Evolutionary conservation across 2,329 filamentous ascomycete species (phyloP).

Genomic region (Macrophomina tecta): DNA sequence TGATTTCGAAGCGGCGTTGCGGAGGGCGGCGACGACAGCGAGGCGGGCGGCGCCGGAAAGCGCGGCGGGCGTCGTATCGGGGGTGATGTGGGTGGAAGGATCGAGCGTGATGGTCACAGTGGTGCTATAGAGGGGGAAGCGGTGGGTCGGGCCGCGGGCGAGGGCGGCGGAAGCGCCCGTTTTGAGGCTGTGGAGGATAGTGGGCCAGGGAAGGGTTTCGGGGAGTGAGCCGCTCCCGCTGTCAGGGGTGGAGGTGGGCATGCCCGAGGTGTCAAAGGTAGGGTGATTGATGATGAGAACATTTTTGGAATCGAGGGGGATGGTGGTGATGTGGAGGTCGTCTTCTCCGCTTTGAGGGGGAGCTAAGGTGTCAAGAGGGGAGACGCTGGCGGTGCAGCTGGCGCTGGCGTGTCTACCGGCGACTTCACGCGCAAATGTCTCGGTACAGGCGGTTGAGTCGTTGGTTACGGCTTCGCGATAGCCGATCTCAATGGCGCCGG

Average conservation of each 20-base stretch:
- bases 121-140: conserved; percentile 79
- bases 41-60: conserved; percentile 69
- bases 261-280: conserved; percentile 50
- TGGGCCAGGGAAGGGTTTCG: conserved; percentile 57
- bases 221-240: conserved; percentile 55
- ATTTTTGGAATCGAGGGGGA: conserved; percentile 57
- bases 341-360: conserved; percentile 35
- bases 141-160: conserved; percentile 80
- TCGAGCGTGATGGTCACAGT: conserved; percentile 74
- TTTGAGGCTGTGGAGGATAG: conserved; percentile 63
- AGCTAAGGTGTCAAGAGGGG: conserved; percentile 58
- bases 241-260: conserved; percentile 46
- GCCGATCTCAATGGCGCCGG: conserved; percentile 92
- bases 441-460: conserved; percentile 62
- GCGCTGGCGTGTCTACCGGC: conserved; percentile 81
- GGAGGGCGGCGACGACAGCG: conserved; percentile 71
- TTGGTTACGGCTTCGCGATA: conserved; percentile 83
- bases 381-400: conserved; percentile 71
- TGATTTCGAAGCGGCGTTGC: conserved; percentile 63
- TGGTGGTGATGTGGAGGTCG: conserved; percentile 37
- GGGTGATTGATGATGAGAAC: conserved; percentile 64
- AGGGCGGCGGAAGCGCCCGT: conserved; percentile 85
- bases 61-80: conserved; percentile 70
- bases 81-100: conserved; percentile 66
- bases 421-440: conserved; percentile 77